Base-by-base conservation (phyloP, 2,329 filamentous ascomycete genomes). In the Neonectria faginata region DNA sequence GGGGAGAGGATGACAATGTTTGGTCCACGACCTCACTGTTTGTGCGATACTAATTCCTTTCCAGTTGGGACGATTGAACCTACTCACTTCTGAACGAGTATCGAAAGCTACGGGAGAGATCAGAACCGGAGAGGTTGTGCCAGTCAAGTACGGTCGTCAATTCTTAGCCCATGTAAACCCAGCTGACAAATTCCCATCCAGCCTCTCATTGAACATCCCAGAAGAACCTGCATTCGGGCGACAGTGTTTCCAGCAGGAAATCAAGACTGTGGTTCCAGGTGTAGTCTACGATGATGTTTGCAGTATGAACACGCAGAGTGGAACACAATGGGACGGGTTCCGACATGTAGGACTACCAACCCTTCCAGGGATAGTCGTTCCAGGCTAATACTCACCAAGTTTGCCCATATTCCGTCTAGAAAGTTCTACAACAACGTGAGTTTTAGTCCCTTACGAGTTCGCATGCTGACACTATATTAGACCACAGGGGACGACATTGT, bases 241-340 rank as follows among this genome's bases (percentile, higher is more conserved):
- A 16, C 44, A 58, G 22, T 27, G 33, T 6, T 58, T 48, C 36
- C 16, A 42, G 14, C 47, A 41, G 5, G 31, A 48, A n/a, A 48
- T 58, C 4, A 29, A 42, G 25, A 27, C 56, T 3, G 8, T 58
- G 16, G 8, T 51, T 18, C 36, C 39, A n/a, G 14, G 20, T n/a
- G 3, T 58, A 3, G n/a, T 22, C 11, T 41, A 51, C 36, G 56
- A 58, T 44, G 56, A 58, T 3, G 10, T 22, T 5, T 31, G 42
- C 12, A 25, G 42, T 27, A 8, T 58, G n/a, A 58, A 58, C 22
- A 58, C 56, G 10, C 56, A 58, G n/a, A 51, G 45, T 5, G 56
- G 47, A 39, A 51, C 56, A 16, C 56, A 58, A 25, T 29, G 48
- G 10, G 56, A 58, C 31, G 56, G 56, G 3, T 58, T 58, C 3